Evolutionary conservation across 208 protist genomes (phyloP), one percentile per base, ranked within the genome.

Genomic region (Crithidia thermophila): DNA sequence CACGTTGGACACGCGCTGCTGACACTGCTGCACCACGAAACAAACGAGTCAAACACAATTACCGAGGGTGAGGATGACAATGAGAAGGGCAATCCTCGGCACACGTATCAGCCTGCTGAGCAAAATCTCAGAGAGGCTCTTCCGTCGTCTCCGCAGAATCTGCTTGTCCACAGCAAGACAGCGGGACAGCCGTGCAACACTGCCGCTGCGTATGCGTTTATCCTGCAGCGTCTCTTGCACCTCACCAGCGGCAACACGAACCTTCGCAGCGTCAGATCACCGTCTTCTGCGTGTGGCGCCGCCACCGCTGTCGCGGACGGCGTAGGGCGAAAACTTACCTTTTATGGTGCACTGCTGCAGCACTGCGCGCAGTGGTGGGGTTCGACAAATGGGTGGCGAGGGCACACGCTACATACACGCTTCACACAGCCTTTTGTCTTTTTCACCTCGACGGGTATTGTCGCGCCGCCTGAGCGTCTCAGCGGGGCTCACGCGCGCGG

Each of bases 351-450:
- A 0, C 36, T 75, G n/a, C 34, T 75, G 30, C 47, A n/a, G 6
- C 68, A 75, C 36, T 67, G 52, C 33, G 68, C 43, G 21, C 14
- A 39, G 68, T 75, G 68, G 68, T 75, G 68, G 68, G 43, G 10
- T 3, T 14, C 36, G 13, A 20, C 4, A 0, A 11, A 28, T 20
- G 36, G 36, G 10, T 6, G 0, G n/a, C 45, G 20, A 27, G 11
- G 5, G 3, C 42, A 51, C 45, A 2, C n/a, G 3, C 45, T 43
- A 43, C 33, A 8, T 3, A 13, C 13, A 6, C n/a, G 30, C 4
- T 13, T 21, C 1, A 9, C 31, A 18, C n/a, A 16, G 30, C 66
- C 66, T 1, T 59, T 65, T 42, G 25, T 63, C 30, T 72, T 64
- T 16, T 57, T 72, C 20, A 53, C 20, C 21, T 21, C 40, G 16